A percentile compares a stretch with the other conserved stretches of the same genome.
phyloP scores from a whole-genome alignment of 1,284 basidiomycete species.

The Pulveroboletus sp. region DNA sequence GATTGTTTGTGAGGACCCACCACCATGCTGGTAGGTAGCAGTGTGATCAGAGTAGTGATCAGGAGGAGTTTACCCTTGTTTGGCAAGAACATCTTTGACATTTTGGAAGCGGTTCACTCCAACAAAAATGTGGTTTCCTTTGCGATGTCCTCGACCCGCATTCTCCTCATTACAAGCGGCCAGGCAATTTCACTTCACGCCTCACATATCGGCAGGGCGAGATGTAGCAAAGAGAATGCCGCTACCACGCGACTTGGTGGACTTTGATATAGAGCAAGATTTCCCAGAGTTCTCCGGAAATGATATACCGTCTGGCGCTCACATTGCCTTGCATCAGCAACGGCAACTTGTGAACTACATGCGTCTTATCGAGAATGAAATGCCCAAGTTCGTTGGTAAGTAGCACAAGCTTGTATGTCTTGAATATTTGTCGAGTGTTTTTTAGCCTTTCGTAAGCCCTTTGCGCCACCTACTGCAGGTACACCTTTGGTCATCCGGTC shows the following conservation, averaged over 20 bases:
- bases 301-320: slow-evolving; percentile 68
- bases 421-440: slow-evolving; percentile 15
- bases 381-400: slow-evolving; percentile 80
- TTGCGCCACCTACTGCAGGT: slow-evolving; percentile 60
- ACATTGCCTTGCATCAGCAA: slow-evolving; percentile 68
- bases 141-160: slow-evolving; percentile 15
- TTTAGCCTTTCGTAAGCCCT: slow-evolving; percentile 75
- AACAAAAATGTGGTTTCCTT: slow-evolving; percentile 22
- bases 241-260: slow-evolving; percentile 32
- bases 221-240: slow-evolving; percentile 34
- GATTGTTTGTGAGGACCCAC: slow-evolving; percentile 34
- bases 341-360: slow-evolving; percentile 72
- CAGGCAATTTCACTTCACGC: slow-evolving; percentile 29
- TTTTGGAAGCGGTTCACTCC: not conserved
- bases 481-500: slow-evolving; percentile 71
- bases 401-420: slow-evolving; percentile 14
- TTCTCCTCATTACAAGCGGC: slow-evolving; percentile 8
- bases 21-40: slow-evolving; percentile 39
- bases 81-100: slow-evolving; percentile 13
- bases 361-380: slow-evolving; percentile 81
- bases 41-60: not conserved
- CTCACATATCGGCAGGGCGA: slow-evolving; percentile 17
- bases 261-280: slow-evolving; percentile 34
- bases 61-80: slow-evolving; percentile 34
- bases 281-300: slow-evolving; percentile 47